A percentile compares a stretch with the other conserved stretches of the same genome.
These are phyloP conservation scores for Suillus variegatus DNA, from an alignment of 768 basidiomycete species.

Conservation along the genomic window DNA sequence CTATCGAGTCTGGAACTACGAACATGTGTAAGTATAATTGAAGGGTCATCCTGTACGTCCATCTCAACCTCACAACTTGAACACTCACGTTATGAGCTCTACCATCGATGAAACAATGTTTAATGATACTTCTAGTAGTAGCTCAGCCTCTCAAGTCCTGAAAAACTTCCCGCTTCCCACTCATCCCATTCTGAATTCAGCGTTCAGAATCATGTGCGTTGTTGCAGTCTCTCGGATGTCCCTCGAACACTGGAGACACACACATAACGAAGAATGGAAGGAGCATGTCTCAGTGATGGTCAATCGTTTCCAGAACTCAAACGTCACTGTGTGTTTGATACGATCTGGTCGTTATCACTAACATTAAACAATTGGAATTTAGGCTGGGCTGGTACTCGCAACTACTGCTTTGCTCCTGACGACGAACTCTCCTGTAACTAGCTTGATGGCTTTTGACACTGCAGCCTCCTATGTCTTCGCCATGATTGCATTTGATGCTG, in stretches of 20 bases:
- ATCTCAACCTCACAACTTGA: neutral
- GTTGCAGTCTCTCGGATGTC: neutral
- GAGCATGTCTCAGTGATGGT: neutral
- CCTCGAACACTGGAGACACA: neutral
- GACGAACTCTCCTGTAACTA: neutral
- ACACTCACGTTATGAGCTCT: neutral
- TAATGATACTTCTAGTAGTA: neutral
- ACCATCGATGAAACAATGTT: neutral
- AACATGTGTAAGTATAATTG: neutral
- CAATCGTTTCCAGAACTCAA: neutral
- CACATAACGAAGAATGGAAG: neutral
- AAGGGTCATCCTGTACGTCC: neutral
- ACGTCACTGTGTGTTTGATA: neutral
- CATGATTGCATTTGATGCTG: neutral
- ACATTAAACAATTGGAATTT: neutral
- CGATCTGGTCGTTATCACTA: too few species aligned
- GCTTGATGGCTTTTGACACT: neutral
- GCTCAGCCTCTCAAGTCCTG: neutral
- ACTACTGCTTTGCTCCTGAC: neutral
- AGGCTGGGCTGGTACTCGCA: constrained; percentile 5
- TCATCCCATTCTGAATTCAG: too few species aligned
- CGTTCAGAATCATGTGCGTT: neutral
- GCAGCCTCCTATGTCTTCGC: neutral
- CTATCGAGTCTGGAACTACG: neutral
- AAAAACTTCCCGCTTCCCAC: too few species aligned